Conservation (phyloP, 2,329 filamentous ascomycete species). For the Calcarisporium arbuscula region DNA sequence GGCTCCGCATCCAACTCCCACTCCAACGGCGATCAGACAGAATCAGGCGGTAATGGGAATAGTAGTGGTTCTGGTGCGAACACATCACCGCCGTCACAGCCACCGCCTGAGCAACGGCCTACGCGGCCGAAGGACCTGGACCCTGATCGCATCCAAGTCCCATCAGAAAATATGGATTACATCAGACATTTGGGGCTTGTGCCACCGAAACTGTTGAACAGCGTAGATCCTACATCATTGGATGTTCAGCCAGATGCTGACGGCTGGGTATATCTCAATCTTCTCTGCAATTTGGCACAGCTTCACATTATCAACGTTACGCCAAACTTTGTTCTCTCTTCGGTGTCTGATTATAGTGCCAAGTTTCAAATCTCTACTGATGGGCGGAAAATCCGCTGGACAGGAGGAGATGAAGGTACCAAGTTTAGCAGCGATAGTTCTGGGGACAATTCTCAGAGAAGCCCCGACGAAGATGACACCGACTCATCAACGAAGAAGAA, state of each 20-base stretch:
- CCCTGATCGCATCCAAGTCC: slow-evolving; percentile 67
- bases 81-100: slow-evolving; percentile 31
- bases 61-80: slow-evolving; percentile 22
- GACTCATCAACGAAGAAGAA: slow-evolving; percentile 35
- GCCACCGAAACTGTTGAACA: slow-evolving; percentile 49
- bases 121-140: slow-evolving; percentile 73
- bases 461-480: slow-evolving; percentile 44
- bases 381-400: slow-evolving; percentile 75
- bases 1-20: slow-evolving; percentile 40
- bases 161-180: slow-evolving; percentile 72
- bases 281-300: slow-evolving; percentile 76
- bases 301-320: slow-evolving; percentile 82
- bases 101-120: slow-evolving; percentile 62
- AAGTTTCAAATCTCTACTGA: slow-evolving; percentile 74
- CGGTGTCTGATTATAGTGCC: slow-evolving; percentile 62
- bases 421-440: slow-evolving; percentile 59
- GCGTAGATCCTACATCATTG: not conserved
- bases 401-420: slow-evolving; percentile 60
- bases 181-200: slow-evolving; percentile 67
- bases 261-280: slow-evolving; percentile 77
- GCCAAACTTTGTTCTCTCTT: slow-evolving; percentile 66
- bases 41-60: slow-evolving; percentile 31
- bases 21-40: slow-evolving; percentile 41
- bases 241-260: slow-evolving; percentile 57
- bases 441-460: slow-evolving; percentile 39